Percentiles rank a stretch among this genome's conserved stretches.
Conservation (phyloP, 2,329 filamentous ascomycete genomes). For the Pseudogymnoascus pannorum region DNA sequence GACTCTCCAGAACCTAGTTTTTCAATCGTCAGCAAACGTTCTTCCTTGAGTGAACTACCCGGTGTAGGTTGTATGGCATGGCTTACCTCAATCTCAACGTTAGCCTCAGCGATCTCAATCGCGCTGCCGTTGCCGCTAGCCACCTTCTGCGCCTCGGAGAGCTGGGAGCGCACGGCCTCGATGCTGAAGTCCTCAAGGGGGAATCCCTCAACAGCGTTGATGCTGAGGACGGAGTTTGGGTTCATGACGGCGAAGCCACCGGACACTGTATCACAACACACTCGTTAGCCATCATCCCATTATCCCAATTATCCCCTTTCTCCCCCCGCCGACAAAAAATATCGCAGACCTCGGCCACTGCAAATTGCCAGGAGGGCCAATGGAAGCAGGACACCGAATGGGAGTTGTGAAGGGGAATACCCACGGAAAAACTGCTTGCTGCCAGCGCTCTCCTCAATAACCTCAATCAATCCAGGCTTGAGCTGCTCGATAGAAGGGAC, state of each 20-base stretch:
- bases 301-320: background rate
- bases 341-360: background rate
- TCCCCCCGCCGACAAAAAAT: background rate
- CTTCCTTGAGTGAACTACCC: no score
- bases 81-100: constrained; percentile 99
- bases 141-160: constrained; percentile 93
- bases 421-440: constrained; percentile 98
- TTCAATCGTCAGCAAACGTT: constrained; percentile 33
- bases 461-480: constrained; percentile 90
- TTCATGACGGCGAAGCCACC: constrained; percentile 96
- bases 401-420: constrained; percentile 39
- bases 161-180: constrained; percentile 82
- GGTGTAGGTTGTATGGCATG: constrained; percentile 30
- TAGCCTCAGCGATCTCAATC: constrained; percentile 96
- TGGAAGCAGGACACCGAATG: no score
- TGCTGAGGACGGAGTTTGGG: constrained; percentile 89
- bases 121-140: constrained; percentile 84
- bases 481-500: constrained; percentile 98
- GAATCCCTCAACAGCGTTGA: constrained; percentile 96
- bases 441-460: constrained; percentile 84
- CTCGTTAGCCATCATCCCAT: constrained; percentile 11
- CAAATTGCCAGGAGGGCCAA: no score
- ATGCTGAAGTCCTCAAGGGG: constrained; percentile 92
- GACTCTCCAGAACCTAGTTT: constrained; percentile 68
- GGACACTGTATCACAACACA: constrained; percentile 57